Evolutionary conservation across 495 filamentous ascomycete genomes (phyloP).

Genomic region (Hypoxylon rickii): DNA sequence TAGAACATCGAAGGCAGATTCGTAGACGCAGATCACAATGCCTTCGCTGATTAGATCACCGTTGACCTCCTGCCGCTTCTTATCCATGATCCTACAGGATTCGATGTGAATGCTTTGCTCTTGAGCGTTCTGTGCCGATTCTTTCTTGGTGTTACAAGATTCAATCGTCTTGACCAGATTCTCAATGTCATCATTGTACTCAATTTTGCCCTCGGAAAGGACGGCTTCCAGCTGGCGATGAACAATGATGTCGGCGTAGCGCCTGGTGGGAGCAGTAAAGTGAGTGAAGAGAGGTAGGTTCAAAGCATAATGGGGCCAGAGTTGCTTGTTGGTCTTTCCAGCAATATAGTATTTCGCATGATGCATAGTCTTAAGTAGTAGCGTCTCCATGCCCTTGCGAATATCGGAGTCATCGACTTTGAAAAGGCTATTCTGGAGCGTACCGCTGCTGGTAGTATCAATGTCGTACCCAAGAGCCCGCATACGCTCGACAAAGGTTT

Average conservation of each 20-base stretch:
- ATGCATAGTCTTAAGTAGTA: conserved; percentile 91
- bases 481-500: conserved; percentile 92
- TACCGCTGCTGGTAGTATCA: conserved; percentile 86
- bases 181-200: conserved; percentile 89
- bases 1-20: conserved; percentile 97
- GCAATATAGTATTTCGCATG: conserved; percentile 93
- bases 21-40: conserved; percentile 95
- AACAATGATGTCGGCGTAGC: conserved; percentile 92
- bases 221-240: conserved; percentile 92
- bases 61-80: conserved; percentile 78
- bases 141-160: conserved; percentile 97
- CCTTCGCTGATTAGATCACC: conserved; percentile 96
- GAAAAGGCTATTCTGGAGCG: conserved; percentile 91
- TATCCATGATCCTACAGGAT: conserved; percentile 92
- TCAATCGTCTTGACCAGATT: conserved; percentile 89
- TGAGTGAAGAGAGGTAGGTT: conserved; percentile 96
- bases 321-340: conserved; percentile 70
- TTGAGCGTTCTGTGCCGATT: conserved; percentile 94
- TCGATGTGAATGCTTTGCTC: conserved; percentile 99
- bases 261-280: conserved; percentile 93
- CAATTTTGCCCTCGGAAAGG: conserved; percentile 78
- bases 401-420: conserved; percentile 82
- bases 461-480: conserved; percentile 85
- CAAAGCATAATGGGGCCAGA: conserved; percentile 84
- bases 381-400: conserved; percentile 96